Conservation (phyloP, 1,284 basidiomycete genomes). For the Peniophora sp. region DNA sequence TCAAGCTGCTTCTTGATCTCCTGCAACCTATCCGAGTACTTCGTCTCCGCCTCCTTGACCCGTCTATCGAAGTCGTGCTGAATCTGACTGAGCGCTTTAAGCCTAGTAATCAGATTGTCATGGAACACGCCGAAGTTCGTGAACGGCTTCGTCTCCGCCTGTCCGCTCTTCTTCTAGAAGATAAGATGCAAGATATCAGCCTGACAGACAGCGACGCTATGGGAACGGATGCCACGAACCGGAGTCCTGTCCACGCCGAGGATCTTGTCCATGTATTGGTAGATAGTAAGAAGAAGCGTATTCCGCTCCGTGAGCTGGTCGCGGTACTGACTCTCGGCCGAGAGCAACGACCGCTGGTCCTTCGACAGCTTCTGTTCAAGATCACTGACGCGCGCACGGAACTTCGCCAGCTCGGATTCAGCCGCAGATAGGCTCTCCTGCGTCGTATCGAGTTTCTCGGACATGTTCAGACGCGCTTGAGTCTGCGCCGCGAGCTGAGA, state of each 20-base stretch:
- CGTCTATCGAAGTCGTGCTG: slow-evolving; percentile 84
- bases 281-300: slow-evolving; percentile 85
- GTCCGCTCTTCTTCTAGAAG: slow-evolving; percentile 56
- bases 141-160: slow-evolving; percentile 83
- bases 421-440: slow-evolving; percentile 53
- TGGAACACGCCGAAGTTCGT: slow-evolving; percentile 94
- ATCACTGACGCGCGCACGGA: slow-evolving; percentile 59
- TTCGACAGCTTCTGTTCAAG: slow-evolving; percentile 79
- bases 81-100: slow-evolving; percentile 80
- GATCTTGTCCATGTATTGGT: slow-evolving; percentile 93
- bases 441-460: slow-evolving; percentile 78
- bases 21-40: slow-evolving; percentile 64
- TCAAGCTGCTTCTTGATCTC: slow-evolving; percentile 88
- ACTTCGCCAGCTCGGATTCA: slow-evolving; percentile 54
- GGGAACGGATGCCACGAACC: slow-evolving; percentile 34
- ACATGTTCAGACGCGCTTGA: slow-evolving; percentile 74
- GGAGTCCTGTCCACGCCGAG: slow-evolving; percentile 80
- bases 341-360: slow-evolving; percentile 70
- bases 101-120: slow-evolving; percentile 84
- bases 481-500: slow-evolving; percentile 74
- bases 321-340: slow-evolving; percentile 74
- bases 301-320: slow-evolving; percentile 91
- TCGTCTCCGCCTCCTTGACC: slow-evolving; percentile 72
- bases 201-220: no score
- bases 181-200: neutral